These are phyloP conservation scores for Gossypium stocksii DNA, from an alignment of 345 rosid species.

Conservation along the genomic window DNA sequence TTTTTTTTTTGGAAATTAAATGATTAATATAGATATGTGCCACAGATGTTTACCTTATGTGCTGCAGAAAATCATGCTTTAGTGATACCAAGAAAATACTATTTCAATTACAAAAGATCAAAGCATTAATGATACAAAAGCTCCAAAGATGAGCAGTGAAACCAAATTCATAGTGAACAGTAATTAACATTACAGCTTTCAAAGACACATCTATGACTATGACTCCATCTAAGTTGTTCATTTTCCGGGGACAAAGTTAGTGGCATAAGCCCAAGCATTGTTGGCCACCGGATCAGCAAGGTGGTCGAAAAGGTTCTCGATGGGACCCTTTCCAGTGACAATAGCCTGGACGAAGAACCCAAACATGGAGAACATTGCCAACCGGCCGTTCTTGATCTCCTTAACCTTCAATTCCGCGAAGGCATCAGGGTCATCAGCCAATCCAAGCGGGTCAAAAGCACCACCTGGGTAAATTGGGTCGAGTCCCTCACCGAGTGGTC, in stretches of 20 bases:
- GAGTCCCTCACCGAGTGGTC: constrained; percentile 92
- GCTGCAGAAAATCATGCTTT: background rate
- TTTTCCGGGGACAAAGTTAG: constrained; percentile 96
- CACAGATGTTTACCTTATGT: background rate
- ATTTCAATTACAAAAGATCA: background rate
- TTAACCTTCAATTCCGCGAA: constrained; percentile 93
- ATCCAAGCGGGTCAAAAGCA: constrained; percentile 80
- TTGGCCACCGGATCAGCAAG: constrained; percentile 83
- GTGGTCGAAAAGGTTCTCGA: constrained; percentile 86
- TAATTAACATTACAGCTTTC: constrained; percentile 12
- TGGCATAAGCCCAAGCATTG: constrained; percentile 97
- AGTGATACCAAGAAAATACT: background rate
- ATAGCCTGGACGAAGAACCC: constrained; percentile 96
- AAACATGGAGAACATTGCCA: constrained; percentile 94
- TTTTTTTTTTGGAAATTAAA: no score
- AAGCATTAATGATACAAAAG: background rate
- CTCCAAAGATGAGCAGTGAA: background rate
- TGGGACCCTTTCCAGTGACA: constrained; percentile 92
- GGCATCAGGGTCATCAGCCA: constrained; percentile 94
- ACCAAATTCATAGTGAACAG: constrained; percentile 1
- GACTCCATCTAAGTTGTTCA: constrained; percentile 28
- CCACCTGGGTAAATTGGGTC: constrained; percentile 98
- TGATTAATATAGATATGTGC: no score
- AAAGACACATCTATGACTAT: background rate
- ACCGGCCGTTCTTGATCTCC: constrained; percentile 90